phyloP scores from a whole-genome alignment of 2,329 filamentous ascomycete genomes.

The Neofusicoccum sp. region DNA sequence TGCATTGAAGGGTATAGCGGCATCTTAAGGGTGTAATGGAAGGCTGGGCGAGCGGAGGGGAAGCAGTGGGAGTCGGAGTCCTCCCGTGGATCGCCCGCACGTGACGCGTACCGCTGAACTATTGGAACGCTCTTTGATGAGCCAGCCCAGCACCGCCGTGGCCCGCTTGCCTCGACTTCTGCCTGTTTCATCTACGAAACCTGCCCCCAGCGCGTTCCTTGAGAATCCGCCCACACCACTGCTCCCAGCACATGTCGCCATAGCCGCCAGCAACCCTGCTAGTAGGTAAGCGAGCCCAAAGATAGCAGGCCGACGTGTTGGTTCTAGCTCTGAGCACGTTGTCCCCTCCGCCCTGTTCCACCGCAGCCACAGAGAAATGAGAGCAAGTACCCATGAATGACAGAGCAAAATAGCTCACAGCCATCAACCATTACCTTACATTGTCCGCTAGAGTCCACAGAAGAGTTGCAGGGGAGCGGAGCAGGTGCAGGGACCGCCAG shows the following conservation, averaged over 20 bases:
- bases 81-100: constrained; percentile 18
- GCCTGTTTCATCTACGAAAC: constrained; percentile 1
- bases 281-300: constrained; percentile 17
- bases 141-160: neutral
- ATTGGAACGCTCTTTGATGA: constrained; percentile 6
- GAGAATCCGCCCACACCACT: neutral
- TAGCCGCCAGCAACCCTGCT: constrained; percentile 18
- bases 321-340: constrained; percentile 1
- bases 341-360: neutral
- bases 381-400: neutral
- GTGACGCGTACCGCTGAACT: constrained; percentile 8
- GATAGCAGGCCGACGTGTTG: constrained; percentile 5
- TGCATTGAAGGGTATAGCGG: constrained; percentile 19
- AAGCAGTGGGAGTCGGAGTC: constrained; percentile 20
- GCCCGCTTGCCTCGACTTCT: neutral
- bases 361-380: neutral
- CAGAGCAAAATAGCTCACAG: neutral
- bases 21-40: constrained; percentile 19
- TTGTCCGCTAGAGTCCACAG: constrained; percentile 3
- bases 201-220: neutral
- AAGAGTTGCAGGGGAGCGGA: neutral
- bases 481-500: constrained; percentile 7
- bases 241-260: neutral
- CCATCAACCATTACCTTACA: neutral
- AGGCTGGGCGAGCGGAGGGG: constrained; percentile 18